A percentile compares a stretch with the other conserved stretches of the same genome.
Conservation (phyloP, 2,329 filamentous ascomycete genomes). For the Epichloe elymi region DNA sequence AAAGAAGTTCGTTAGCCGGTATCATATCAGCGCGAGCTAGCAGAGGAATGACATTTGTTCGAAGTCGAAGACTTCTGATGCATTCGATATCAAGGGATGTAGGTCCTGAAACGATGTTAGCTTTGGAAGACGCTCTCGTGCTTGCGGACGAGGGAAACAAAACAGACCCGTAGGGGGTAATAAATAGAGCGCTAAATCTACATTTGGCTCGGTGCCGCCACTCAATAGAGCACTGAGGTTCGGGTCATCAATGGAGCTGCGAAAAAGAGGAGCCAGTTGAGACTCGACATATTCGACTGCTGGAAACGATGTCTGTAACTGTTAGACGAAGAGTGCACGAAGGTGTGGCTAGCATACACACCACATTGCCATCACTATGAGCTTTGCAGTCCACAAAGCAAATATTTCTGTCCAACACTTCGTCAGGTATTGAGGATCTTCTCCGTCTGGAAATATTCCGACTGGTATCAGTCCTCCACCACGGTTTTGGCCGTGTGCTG, state of each 20-base stretch:
- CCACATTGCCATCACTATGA: conserved; percentile 39
- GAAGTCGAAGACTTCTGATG: conserved; percentile 52
- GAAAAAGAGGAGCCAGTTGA: conserved; percentile 17
- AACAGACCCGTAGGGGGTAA: conserved; percentile 52
- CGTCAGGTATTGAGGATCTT: conserved; percentile 53
- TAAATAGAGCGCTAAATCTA: conserved; percentile 78
- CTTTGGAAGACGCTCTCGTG: not conserved
- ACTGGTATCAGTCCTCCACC: conserved; percentile 78
- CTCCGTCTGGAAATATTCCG: conserved; percentile 43
- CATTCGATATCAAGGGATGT: conserved; percentile 48
- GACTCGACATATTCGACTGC: conserved; percentile 57
- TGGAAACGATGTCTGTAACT: not conserved
- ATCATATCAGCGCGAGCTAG: conserved; percentile 66
- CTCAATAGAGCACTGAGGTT: conserved; percentile 69
- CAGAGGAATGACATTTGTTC: conserved; percentile 78
- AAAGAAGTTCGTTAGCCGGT: conserved; percentile 39
- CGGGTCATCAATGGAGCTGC: conserved; percentile 49
- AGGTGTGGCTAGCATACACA: conserved; percentile 20
- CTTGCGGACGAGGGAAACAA: not conserved
- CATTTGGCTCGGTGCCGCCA: conserved; percentile 67
- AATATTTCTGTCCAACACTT: conserved; percentile 77
- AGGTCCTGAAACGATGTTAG: conserved; percentile 18
- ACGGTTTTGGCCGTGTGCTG: conserved; percentile 72
- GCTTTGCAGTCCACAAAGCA: conserved; percentile 84
- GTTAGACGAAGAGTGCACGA: not conserved